Conservation (phyloP, 768 basidiomycete genomes). For the Lentinus tigrinus region DNA sequence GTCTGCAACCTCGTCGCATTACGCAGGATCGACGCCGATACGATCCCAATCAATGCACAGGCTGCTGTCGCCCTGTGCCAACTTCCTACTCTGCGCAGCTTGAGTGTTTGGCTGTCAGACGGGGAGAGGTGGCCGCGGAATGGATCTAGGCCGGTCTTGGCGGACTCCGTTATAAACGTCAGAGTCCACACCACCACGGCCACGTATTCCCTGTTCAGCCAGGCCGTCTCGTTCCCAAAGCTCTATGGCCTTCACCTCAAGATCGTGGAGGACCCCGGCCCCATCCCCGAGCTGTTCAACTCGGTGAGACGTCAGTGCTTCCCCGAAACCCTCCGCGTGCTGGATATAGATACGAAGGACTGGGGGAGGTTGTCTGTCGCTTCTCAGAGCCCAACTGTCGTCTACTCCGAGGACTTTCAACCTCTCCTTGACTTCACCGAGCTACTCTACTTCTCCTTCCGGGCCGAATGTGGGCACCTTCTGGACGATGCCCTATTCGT, state of each 20-base stretch:
- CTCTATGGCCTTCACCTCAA: neutral
- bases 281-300: neutral
- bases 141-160: neutral
- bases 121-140: neutral
- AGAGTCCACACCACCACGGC: neutral
- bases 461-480: neutral
- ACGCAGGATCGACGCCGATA: no score
- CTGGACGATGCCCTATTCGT: conserved; percentile 4
- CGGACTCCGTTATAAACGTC: no score
- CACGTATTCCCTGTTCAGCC: neutral
- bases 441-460: neutral
- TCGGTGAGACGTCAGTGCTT: neutral
- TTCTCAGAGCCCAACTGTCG: neutral
- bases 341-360: neutral
- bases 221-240: neutral
- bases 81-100: no score
- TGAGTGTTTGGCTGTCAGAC: neutral
- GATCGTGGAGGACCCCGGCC: neutral
- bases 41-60: no score
- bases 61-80: no score
- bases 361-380: neutral
- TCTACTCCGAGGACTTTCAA: neutral
- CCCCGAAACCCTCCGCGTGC: neutral
- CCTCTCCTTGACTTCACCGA: neutral
- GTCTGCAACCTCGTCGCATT: no score